Conservation (phyloP, 2,329 filamentous ascomycete species). For the Alternaria brassicicola region DNA sequence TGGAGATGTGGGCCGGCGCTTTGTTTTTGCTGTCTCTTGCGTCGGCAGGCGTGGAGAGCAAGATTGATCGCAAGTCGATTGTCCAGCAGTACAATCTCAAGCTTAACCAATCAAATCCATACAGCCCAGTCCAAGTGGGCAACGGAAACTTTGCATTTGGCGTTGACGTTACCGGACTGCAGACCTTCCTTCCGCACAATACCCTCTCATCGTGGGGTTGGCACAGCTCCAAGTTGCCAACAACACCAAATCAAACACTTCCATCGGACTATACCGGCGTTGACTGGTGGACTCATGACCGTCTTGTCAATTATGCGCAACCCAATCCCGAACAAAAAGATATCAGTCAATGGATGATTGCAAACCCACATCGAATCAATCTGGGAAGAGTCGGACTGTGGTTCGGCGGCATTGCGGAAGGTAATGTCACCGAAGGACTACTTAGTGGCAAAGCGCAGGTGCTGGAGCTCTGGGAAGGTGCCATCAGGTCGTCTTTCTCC, state of each 20-base stretch:
- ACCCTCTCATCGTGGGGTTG: constrained; percentile 55
- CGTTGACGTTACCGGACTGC: constrained; percentile 54
- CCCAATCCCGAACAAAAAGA: constrained; percentile 50
- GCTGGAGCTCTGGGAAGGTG: constrained; percentile 58
- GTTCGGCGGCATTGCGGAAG: constrained; percentile 52
- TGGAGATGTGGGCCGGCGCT: constrained; percentile 1
- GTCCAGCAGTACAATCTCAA: constrained; percentile 54
- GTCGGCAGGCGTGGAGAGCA: constrained; percentile 11
- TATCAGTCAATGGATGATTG: constrained; percentile 61
- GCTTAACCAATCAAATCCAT: constrained; percentile 56
- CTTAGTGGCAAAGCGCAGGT: constrained; percentile 52
- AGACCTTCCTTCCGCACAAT: constrained; percentile 53
- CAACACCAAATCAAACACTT: constrained; percentile 42
- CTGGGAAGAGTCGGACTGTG: constrained; percentile 57
- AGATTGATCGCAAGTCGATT: constrained; percentile 40
- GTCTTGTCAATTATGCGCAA: constrained; percentile 53
- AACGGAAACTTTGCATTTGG: constrained; percentile 58
- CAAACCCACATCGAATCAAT: constrained; percentile 61
- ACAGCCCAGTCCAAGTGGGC: constrained; percentile 60
- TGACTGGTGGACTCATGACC: constrained; percentile 54
- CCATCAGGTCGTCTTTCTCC: constrained; percentile 53
- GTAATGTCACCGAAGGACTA: constrained; percentile 51
- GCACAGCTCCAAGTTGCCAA: constrained; percentile 55
- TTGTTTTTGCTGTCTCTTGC: constrained; percentile 9
- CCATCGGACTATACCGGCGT: constrained; percentile 50